Evolutionary conservation across 768 basidiomycete species (phyloP).

Genomic region (Leccinum rimulosum): DNA sequence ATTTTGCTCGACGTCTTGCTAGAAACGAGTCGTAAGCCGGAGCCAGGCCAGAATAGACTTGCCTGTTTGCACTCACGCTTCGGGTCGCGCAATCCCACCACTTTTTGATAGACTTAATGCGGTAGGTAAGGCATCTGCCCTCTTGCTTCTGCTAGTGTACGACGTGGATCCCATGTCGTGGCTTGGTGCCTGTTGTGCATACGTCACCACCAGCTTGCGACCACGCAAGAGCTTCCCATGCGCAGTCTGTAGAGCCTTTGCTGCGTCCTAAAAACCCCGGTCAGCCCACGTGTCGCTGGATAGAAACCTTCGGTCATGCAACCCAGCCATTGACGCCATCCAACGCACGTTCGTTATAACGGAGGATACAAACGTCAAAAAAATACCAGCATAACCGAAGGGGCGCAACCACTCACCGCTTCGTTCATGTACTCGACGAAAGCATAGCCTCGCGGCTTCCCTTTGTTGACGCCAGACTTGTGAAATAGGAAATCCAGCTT

Average conservation of each 20-base stretch:
- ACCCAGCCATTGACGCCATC: constrained; percentile 16
- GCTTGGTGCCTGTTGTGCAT: constrained; percentile 79
- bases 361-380: constrained; percentile 28
- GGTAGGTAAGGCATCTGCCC: constrained; percentile 71
- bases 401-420: constrained; percentile 58
- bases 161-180: constrained; percentile 30
- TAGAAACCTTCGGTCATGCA: constrained; percentile 23
- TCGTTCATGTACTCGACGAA: constrained; percentile 83
- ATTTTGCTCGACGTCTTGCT: constrained; percentile 84
- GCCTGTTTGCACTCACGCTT: constrained; percentile 38
- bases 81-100: constrained; percentile 45
- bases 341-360: constrained; percentile 20
- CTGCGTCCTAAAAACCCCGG: constrained; percentile 68
- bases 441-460: constrained; percentile 93
- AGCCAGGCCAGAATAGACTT: constrained; percentile 3
- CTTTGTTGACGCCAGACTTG: constrained; percentile 83
- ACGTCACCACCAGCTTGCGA: constrained; percentile 86
- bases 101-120: constrained; percentile 87
- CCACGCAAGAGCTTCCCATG: constrained; percentile 84
- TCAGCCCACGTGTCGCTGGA: constrained; percentile 18
- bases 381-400: constrained; percentile 16
- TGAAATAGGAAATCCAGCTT: constrained; percentile 96
- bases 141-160: constrained; percentile 36
- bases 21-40: constrained; percentile 7
- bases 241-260: constrained; percentile 66